Base-by-base conservation (phyloP, 768 basidiomycete species). In the Mycena capillaripes region DNA sequence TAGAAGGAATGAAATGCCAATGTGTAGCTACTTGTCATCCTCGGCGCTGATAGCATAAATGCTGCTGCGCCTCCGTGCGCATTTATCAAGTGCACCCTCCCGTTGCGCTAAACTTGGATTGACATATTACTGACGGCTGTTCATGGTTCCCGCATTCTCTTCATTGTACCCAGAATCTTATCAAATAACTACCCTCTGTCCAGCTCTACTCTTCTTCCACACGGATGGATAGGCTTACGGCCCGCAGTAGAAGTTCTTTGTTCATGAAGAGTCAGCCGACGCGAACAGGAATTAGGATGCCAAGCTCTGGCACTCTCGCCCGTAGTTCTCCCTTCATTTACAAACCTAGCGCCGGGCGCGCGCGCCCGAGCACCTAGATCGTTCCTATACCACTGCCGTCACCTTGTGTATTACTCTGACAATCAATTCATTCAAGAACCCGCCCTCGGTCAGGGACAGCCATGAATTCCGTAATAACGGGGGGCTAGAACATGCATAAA, bases 311-410 rank as follows among this genome's bases (percentile, higher is more conserved):
- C 42, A 42, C 50, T 53, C 50, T 53, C 29, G 27, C 50, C n/a
- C n/a, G n/a, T n/a, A n/a, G n/a, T n/a, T n/a, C n/a, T n/a, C 50
- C 29, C 23, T 57, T 57, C 34, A 57, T 57, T 57, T 36, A 34
- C 56, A 57, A 57, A 38, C 56, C 32, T n/a, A 57, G 34, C 34
- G 36, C 34, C n/a, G 14, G 56, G n/a, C n/a, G 34, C n/a, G 56
- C 34, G 56, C n/a, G n/a, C n/a, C 56, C 5, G 34, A 57, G 32
- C 34, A n/a, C n/a, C 56, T 57, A 38, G 56, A 57, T 57, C 21
- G 56, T 57, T 57, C 58, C 40, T 60, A 44, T 60, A 60, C 58
- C 38, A 30, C 58, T 60, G 40, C 58, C 40, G 40, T 60, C 57
- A 58, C 38, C 36, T 58, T 58, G 38, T 58, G 57, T 58, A 36